These are phyloP conservation scores for Poa annua DNA, from an alignment of 176 grass and related monocot genomes.

Conservation along the genomic window DNA sequence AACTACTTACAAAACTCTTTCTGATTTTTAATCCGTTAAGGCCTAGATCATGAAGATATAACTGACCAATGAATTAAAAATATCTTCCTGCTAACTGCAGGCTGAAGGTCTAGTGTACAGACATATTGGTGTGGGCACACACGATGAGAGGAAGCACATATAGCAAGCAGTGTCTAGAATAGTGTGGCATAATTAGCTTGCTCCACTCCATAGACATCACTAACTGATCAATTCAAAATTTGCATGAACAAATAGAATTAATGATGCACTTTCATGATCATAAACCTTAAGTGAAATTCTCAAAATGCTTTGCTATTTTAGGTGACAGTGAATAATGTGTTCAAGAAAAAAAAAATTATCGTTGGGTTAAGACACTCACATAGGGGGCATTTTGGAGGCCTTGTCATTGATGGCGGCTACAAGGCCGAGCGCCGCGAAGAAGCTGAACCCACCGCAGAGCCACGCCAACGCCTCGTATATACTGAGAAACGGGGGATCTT, in stretches of 20 bases:
- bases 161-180: not conserved
- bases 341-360: not conserved
- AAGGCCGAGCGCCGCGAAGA: slow-evolving; percentile 64
- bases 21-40: too few species aligned
- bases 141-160: not conserved
- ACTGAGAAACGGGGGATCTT: slow-evolving; percentile 32
- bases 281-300: too few species aligned
- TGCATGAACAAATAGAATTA: not conserved
- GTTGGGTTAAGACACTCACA: slow-evolving; percentile 52
- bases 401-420: slow-evolving; percentile 69
- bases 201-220: not conserved
- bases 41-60: too few species aligned
- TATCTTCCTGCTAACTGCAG: too few species aligned
- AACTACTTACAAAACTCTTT: not conserved
- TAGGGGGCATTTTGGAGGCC: slow-evolving; percentile 83
- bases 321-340: not conserved
- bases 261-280: too few species aligned
- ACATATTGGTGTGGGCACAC: not conserved
- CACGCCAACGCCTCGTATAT: slow-evolving; percentile 86
- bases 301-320: too few species aligned
- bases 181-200: not conserved
- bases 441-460: slow-evolving; percentile 76
- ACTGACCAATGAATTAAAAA: too few species aligned
- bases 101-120: too few species aligned
- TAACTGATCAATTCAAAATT: not conserved